Base-by-base conservation (phyloP, 2,329 filamentous ascomycete species). In the Fusarium chlamydosporum region DNA sequence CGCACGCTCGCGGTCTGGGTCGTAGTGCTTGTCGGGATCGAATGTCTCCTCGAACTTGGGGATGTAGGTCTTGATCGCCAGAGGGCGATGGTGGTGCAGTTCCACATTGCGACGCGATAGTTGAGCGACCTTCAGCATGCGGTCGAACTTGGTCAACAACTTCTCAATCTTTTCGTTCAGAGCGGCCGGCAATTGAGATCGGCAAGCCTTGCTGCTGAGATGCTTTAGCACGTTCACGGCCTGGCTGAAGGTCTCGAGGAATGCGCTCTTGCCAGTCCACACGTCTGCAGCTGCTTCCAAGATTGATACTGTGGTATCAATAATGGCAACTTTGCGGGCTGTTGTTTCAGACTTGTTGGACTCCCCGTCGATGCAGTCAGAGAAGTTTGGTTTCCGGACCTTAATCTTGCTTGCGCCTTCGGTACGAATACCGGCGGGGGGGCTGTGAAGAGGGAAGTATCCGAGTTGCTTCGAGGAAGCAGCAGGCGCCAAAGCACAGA, bases 1-100 rank as follows among this genome's bases (percentile, higher is more conserved):
- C 23, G 92, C 91, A 34, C 96, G 92, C 80, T 97, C 94, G 72
- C 90, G 91, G 80, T 99, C 92, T 1, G 94, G 94, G 77, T 99
- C 96, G 87, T 99, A 98, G 86, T 98, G 96, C 82, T 94, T 95
- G 82, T 92, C 89, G 4, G 96, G 96, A 79, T 97, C 96, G 86
- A 94, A 99, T 60, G 88, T 86, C 78, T 97, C 95, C 82, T 98
- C 96, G 82, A 98, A 99, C 80, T 97, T 97, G 80, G 96, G 96
- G 46, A 97, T 89, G 61, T 88, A 90, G 9, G 89, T 90, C 79
- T 95, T 94, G 83, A 98, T 97, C 23, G 96, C 91, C 4, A 97
- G 86, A 0, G 94, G 93, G 1, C 87, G 87, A 84, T 99, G 96
- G 80, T 96, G 87, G 82, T 99, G 96, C 4, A 99, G 88, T 74